Evolutionary conservation across 2,329 filamentous ascomycete species (phyloP), one percentile per base, ranked within the genome.

Genomic region (Setomelanomma holmii): DNA sequence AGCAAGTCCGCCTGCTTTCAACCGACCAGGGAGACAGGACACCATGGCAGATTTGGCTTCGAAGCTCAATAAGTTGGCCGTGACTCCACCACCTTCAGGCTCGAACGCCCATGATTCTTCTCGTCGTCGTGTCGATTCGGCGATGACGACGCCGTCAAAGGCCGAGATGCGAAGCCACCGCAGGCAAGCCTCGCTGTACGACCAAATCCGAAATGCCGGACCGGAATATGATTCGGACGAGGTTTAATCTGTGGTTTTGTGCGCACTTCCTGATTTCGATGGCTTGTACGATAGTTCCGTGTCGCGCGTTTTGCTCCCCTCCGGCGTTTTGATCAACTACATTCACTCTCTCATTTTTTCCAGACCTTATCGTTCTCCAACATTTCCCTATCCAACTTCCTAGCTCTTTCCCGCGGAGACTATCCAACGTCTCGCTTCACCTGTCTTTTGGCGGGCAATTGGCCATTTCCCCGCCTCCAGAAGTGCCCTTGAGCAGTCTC

Each of bases 71-170:
- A 35, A 30, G 11, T n/a, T 46, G 12, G 20, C 16, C 12, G 23
- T 53, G 17, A 56, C 54, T 2, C 49, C 54, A 7, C 49, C 53
- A 2, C 27, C 40, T 6, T 46, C 43, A 5, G 40, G 17, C 5
- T 27, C 49, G 16, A 52, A 33, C n/a, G 34, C 38, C 6, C 39
- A 17, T n/a, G 16, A 30, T 16, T 1, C 27, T 19, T 45, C 44
- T 20, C 44, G 45, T 21, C 21, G 35, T 23, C 44, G 44, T 2
- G 30, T 30, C 16, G 43, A 44, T 24, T 53, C 50, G 10, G 33
- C 22, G 8, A 35, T 7, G 12, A 12, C 14, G 1, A 48, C 44
- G 20, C 50, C 44, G 17, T 20, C 35, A 11, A 7, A 22, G 5
- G 20, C 4, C 19, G n/a, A n/a, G 5, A 41, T 33, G 16, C 24